Percentiles rank a stretch among this genome's conserved stretches.
Conservation (phyloP, 2,329 filamentous ascomycete species). For the Pseudocercospora crystallina region DNA sequence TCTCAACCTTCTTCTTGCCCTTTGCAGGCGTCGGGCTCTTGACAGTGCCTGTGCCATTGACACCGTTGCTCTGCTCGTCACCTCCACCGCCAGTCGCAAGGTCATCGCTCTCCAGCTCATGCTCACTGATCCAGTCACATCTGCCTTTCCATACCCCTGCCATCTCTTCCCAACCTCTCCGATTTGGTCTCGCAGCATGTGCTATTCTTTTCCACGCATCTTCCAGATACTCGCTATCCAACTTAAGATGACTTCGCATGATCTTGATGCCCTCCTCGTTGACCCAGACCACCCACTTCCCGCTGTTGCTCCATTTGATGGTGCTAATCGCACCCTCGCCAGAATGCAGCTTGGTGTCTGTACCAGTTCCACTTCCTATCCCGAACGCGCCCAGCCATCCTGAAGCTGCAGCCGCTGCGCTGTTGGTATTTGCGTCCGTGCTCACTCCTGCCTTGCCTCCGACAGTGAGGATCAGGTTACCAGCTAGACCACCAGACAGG, state of each 20-base stretch:
- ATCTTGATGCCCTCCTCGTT: constrained; percentile 98
- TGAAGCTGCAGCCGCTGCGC: constrained; percentile 73
- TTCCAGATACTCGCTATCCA: constrained; percentile 74
- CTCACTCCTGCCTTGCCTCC: constrained; percentile 78
- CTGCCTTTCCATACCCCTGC: constrained; percentile 91
- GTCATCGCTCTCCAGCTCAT: constrained; percentile 72
- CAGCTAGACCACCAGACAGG: constrained; percentile 84
- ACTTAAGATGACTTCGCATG: constrained; percentile 83
- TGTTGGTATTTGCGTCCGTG: constrained; percentile 81
- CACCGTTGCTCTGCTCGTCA: constrained; percentile 28
- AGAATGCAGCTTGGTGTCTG: constrained; percentile 82
- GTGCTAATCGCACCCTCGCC: constrained; percentile 88
- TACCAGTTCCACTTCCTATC: constrained; percentile 70
- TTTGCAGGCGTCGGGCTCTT: constrained; percentile 17
- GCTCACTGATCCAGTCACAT: constrained; percentile 89
- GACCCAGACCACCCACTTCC: constrained; percentile 90
- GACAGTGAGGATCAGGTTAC: constrained; percentile 80
- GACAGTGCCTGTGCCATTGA: constrained; percentile 29
- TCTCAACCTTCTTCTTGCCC: constrained; percentile 56
- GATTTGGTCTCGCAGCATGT: constrained; percentile 84
- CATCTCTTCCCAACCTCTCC: constrained; percentile 92
- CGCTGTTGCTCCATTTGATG: constrained; percentile 92
- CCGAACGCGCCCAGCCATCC: constrained; percentile 92
- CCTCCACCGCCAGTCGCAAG: constrained; percentile 44
- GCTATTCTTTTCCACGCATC: constrained; percentile 93